These are phyloP conservation scores for Cymbopogon citratus DNA, from an alignment of 176 grass and related monocot genomes.

Conservation along the genomic window DNA sequence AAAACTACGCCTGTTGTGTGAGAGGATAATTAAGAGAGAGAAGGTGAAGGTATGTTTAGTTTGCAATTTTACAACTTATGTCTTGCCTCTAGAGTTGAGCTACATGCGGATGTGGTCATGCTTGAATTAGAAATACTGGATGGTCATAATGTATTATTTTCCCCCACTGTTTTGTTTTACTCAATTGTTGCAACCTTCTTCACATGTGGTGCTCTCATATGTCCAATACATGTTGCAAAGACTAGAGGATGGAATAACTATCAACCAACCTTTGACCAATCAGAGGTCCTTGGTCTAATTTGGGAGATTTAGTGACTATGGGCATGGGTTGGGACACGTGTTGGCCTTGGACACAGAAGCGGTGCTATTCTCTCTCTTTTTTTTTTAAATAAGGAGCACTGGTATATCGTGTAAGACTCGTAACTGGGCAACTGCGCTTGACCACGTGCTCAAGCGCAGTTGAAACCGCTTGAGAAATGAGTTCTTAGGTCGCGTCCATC, in stretches of 20 bases:
- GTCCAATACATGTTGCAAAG: slow-evolving; percentile 6
- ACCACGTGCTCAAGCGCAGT: no score
- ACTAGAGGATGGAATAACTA: background rate
- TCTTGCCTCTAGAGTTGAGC: slow-evolving; percentile 13
- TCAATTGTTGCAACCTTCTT: slow-evolving; percentile 4
- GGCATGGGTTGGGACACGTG: background rate
- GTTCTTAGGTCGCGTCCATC: background rate
- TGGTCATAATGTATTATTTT: background rate
- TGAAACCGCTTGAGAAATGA: background rate
- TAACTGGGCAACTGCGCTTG: background rate
- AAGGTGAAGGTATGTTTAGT: slow-evolving; percentile 74
- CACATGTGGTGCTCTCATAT: background rate
- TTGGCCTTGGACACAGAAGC: background rate
- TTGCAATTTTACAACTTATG: slow-evolving; percentile 12
- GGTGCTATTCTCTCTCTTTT: background rate
- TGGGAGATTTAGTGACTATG: background rate
- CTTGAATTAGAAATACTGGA: slow-evolving; percentile 5
- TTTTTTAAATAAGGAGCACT: background rate
- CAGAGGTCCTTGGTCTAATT: background rate
- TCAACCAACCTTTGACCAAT: background rate
- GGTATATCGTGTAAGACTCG: background rate
- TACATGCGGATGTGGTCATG: slow-evolving; percentile 8
- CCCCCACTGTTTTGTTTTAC: background rate
- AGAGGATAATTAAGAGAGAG: slow-evolving; percentile 95
- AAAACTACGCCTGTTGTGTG: slow-evolving; percentile 93